These are phyloP conservation scores for Pleurotus platypus DNA, from an alignment of 768 basidiomycete genomes.

Conservation along the genomic window DNA sequence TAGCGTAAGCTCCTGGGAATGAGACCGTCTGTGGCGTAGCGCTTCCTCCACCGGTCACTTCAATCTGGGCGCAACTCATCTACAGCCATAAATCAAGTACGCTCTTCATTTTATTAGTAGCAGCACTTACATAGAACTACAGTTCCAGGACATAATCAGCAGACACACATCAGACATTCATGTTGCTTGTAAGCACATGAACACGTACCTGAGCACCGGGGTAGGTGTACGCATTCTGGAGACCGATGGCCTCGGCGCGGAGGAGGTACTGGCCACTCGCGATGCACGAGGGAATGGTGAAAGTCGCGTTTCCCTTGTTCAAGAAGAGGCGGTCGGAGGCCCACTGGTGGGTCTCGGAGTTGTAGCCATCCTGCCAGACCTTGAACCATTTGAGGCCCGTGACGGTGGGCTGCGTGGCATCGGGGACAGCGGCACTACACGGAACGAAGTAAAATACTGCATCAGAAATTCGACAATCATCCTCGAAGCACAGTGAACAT, in stretches of 20 bases:
- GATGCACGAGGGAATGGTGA: constrained; percentile 38
- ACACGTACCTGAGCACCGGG: constrained; percentile 33
- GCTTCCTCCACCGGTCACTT: constrained; percentile 14
- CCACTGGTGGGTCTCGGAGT: constrained; percentile 27
- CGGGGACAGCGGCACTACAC: constrained; percentile 33
- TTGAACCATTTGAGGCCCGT: constrained; percentile 44
- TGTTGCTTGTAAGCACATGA: neutral
- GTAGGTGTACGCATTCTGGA: constrained; percentile 26
- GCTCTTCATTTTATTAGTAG: neutral
- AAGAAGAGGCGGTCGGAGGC: constrained; percentile 37
- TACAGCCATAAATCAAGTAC: neutral
- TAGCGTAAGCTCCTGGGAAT: constrained; percentile 25
- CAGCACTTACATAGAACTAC: constrained; percentile 30
- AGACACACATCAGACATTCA: neutral
- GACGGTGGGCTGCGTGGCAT: constrained; percentile 33
- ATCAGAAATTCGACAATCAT: neutral
- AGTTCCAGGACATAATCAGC: neutral
- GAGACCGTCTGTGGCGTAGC: constrained; percentile 15
- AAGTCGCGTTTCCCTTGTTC: constrained; percentile 39
- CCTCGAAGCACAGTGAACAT: constrained; percentile 8
- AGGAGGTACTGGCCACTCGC: constrained; percentile 36
- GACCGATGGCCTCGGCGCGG: constrained; percentile 38
- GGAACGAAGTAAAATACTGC: neutral
- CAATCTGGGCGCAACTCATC: constrained; percentile 24
- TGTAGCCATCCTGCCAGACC: constrained; percentile 32